A percentile compares a stretch with the other conserved stretches of the same genome.
Evolutionary conservation across 2,329 filamentous ascomycete genomes (phyloP).

Genomic region (Botrytis fragariae): DNA sequence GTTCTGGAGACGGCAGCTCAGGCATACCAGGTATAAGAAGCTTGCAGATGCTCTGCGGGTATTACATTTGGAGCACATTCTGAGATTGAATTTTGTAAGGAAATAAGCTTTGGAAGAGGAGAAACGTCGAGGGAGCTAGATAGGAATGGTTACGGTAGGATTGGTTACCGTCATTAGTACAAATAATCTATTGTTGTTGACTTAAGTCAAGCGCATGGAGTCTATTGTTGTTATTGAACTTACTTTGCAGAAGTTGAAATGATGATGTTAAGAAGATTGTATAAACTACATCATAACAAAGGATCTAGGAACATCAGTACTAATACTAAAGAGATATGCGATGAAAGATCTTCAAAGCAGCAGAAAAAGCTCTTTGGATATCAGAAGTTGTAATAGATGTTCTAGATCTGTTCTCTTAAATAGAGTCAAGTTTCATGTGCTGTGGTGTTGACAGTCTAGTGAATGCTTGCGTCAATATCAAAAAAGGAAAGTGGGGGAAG

Average conservation of each 20-base stretch:
- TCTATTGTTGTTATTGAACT: background rate
- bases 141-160: accelerated
- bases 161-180: accelerated
- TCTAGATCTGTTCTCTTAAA: background rate
- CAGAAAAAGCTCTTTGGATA: background rate
- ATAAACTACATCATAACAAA: background rate
- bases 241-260: background rate
- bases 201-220: background rate
- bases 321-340: too few relatives aligned
- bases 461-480: background rate
- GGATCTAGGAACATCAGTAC: background rate
- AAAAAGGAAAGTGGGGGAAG: background rate
- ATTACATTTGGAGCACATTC: background rate
- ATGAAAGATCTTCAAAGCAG: background rate
- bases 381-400: too few relatives aligned
- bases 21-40: background rate
- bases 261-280: background rate
- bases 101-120: background rate
- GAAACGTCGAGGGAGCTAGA: background rate
- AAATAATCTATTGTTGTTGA: background rate
- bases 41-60: background rate
- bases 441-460: background rate
- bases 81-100: background rate
- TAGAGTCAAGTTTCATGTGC: background rate
- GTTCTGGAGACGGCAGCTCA: background rate